Evolutionary conservation across 768 basidiomycete species (phyloP).

Genomic region (Lactifluus hygrophoroides): DNA sequence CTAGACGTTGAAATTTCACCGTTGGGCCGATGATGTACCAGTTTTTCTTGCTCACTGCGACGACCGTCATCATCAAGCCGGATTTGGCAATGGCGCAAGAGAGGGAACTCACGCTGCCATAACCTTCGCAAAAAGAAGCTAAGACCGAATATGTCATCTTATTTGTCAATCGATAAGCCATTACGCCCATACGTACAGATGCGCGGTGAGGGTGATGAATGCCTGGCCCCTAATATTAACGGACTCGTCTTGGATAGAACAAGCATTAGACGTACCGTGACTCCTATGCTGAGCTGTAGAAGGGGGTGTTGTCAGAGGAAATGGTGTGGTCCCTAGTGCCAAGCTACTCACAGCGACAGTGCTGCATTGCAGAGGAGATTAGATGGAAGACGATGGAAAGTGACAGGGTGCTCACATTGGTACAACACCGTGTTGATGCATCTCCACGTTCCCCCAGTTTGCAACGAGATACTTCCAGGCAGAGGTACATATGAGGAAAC

Average conservation of each 20-base stretch:
- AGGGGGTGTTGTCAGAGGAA: neutral
- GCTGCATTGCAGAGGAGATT: neutral
- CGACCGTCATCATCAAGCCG: neutral
- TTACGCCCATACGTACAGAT: conserved; percentile 13
- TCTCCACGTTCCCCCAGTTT: conserved; percentile 13
- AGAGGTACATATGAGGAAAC: conserved; percentile 12
- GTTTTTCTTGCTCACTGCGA: conserved; percentile 19
- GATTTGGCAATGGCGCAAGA: neutral
- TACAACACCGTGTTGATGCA: neutral
- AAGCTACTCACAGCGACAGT: conserved; percentile 12
- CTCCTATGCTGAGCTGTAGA: conserved; percentile 16
- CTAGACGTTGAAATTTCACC: neutral
- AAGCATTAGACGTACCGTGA: conserved; percentile 13
- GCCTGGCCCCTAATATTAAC: neutral
- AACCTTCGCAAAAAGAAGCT: conserved; percentile 18
- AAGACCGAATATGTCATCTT: neutral
- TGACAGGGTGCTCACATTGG: conserved; percentile 5
- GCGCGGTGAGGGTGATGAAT: conserved; percentile 10
- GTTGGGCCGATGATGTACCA: conserved; percentile 12
- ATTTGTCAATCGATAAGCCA: neutral
- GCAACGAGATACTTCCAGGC: conserved; percentile 18
- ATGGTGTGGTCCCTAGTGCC: neutral
- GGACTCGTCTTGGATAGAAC: neutral
- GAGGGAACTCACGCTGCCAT: conserved; percentile 3
- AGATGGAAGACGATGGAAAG: neutral